phyloP scores from a whole-genome alignment of 345 rosid species.

The Gossypium stocksii region DNA sequence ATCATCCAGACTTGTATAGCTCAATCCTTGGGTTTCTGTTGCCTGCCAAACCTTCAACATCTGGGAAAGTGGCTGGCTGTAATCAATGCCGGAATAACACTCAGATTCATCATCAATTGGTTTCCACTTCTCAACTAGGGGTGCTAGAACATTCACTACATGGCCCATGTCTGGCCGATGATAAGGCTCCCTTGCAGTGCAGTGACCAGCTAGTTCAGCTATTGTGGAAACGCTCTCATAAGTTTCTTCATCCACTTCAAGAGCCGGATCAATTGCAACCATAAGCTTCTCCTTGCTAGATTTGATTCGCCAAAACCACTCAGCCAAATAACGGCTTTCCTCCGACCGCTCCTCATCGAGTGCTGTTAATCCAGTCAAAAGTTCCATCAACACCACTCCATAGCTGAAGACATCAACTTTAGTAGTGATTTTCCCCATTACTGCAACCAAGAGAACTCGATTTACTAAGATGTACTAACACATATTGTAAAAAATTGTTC shows the following conservation, averaged over 20 bases:
- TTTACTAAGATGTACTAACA: background rate
- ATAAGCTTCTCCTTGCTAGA: conserved; percentile 49
- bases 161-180: conserved; percentile 79
- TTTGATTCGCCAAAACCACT: conserved; percentile 66
- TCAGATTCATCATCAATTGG: conserved; percentile 46
- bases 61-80: conserved; percentile 68
- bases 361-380: conserved; percentile 64
- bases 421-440: conserved; percentile 77
- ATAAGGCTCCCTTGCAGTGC: conserved; percentile 68
- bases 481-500: background rate
- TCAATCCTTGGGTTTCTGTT: conserved; percentile 57
- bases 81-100: conserved; percentile 61
- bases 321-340: conserved; percentile 66
- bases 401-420: conserved; percentile 78
- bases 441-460: conserved; percentile 28
- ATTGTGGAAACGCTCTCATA: conserved; percentile 50
- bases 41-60: conserved; percentile 84
- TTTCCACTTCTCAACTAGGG: conserved; percentile 74
- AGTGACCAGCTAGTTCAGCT: conserved; percentile 71
- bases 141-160: conserved; percentile 55
- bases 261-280: conserved; percentile 54
- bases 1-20: conserved; percentile 50
- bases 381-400: conserved; percentile 73
- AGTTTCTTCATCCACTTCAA: conserved; percentile 46
- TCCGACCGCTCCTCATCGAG: conserved; percentile 67